Conservation (phyloP, 1,284 basidiomycete genomes). For the Ceratobasidium sp. region DNA sequence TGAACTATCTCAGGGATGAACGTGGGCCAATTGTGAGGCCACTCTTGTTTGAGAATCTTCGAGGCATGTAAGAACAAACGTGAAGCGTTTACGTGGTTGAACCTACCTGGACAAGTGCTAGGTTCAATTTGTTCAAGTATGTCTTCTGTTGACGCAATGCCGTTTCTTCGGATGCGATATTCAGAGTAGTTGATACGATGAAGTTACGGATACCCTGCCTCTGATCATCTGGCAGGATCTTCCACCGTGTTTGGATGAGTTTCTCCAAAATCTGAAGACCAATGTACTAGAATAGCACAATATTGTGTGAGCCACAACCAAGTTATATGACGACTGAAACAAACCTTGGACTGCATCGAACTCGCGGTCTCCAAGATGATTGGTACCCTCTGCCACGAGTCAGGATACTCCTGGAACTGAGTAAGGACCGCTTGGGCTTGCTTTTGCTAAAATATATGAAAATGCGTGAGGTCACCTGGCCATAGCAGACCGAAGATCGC, state of each 20-base stretch:
- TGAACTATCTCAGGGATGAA: constrained; percentile 99
- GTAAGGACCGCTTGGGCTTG: constrained; percentile 90
- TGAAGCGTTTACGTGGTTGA: neutral
- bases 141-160: constrained; percentile 89
- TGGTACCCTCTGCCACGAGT: constrained; percentile 97
- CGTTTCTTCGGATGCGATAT: constrained; percentile 89
- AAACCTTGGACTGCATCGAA: constrained; percentile 92
- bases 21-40: constrained; percentile 99
- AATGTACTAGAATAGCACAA: constrained; percentile 76
- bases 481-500: constrained; percentile 48
- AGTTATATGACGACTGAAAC: constrained; percentile 49
- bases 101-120: constrained; percentile 92
- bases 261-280: constrained; percentile 95
- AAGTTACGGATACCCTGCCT: constrained; percentile 97
- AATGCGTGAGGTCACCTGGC: constrained; percentile 17
- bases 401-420: constrained; percentile 97
- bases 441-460: constrained; percentile 76
- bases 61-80: constrained; percentile 25
- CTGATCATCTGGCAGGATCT: constrained; percentile 93
- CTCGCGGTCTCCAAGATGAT: constrained; percentile 89
- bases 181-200: constrained; percentile 93
- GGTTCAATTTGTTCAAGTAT: constrained; percentile 96
- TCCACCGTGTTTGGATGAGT: constrained; percentile 95
- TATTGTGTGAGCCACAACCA: constrained; percentile 34
- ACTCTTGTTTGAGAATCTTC: constrained; percentile 99